Evolutionary conservation across 768 basidiomycete species (phyloP).

Genomic region (Pluteus cervinus): DNA sequence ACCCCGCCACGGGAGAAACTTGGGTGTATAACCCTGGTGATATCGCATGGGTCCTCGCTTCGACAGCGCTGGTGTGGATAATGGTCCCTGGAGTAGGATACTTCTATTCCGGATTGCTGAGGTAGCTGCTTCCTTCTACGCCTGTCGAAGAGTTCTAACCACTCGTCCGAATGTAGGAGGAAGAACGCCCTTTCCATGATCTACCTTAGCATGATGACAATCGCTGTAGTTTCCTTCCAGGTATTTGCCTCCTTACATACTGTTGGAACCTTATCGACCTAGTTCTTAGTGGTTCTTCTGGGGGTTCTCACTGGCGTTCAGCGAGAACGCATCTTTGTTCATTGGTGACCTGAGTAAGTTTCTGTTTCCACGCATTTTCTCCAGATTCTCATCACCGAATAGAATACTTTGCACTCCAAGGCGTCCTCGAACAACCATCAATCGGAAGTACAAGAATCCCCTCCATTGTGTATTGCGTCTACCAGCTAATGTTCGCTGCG

Average conservation of each 20-base stretch:
- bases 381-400: neutral
- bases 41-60: conserved; percentile 54
- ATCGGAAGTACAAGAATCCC: conserved; percentile 72
- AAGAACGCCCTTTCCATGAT: conserved; percentile 94
- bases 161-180: too few species aligned
- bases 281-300: conserved; percentile 84
- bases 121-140: too few species aligned
- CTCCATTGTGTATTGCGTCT: conserved; percentile 70
- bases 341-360: conserved; percentile 82
- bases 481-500: conserved; percentile 86
- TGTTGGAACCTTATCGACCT: neutral
- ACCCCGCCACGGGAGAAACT: conserved; percentile 20
- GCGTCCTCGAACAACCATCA: conserved; percentile 70
- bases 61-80: conserved; percentile 76
- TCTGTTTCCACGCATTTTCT: conserved; percentile 1
- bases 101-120: conserved; percentile 85
- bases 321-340: conserved; percentile 59
- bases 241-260: conserved; percentile 24
- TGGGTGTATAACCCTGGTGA: conserved; percentile 42
- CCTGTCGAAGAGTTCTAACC: too few species aligned
- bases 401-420: conserved; percentile 81
- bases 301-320: conserved; percentile 92
- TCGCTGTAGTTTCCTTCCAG: conserved; percentile 82
- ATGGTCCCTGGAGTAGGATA: conserved; percentile 84
- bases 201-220: conserved; percentile 66